phyloP scores from a whole-genome alignment of 2,329 filamentous ascomycete species.

The Colletotrichum sidae region DNA sequence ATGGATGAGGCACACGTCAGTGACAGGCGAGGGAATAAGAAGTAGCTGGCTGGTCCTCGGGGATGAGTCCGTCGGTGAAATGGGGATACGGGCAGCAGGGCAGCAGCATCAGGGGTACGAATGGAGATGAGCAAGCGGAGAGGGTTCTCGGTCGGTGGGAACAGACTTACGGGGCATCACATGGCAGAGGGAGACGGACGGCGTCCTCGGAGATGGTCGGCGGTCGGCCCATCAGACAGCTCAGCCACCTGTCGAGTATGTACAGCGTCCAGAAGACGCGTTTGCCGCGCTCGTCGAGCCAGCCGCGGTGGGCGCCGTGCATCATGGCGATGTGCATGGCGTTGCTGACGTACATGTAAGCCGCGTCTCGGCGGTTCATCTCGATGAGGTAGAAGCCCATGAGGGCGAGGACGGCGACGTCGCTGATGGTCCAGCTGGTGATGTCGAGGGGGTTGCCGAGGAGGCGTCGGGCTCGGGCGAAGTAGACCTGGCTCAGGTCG shows the following conservation, averaged over 20 bases:
- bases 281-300: conserved; percentile 56
- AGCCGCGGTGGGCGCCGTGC: conserved; percentile 60
- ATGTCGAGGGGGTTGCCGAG: conserved; percentile 61
- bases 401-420: conserved; percentile 58
- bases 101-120: not conserved
- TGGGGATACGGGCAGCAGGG: not conserved
- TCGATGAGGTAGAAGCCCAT: conserved; percentile 63
- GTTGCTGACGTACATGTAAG: conserved; percentile 59
- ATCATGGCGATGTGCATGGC: conserved; percentile 62
- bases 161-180: conserved; percentile 52
- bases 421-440: conserved; percentile 53
- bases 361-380: conserved; percentile 60
- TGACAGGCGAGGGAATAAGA: too few species aligned
- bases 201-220: conserved; percentile 60
- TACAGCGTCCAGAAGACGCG: conserved; percentile 65
- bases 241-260: conserved; percentile 61
- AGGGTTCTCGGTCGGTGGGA: too few species aligned
- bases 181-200: conserved; percentile 56
- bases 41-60: conserved; percentile 20
- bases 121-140: too few species aligned
- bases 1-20: conserved; percentile 8
- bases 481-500: conserved; percentile 56
- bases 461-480: conserved; percentile 55
- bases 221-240: conserved; percentile 62
- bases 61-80: conserved; percentile 2